Evolutionary conservation across 225 moss, liverwort and hornwort genomes (phyloP), one percentile per base, ranked within the genome.

Genomic region (Marchantia polymorpha): DNA sequence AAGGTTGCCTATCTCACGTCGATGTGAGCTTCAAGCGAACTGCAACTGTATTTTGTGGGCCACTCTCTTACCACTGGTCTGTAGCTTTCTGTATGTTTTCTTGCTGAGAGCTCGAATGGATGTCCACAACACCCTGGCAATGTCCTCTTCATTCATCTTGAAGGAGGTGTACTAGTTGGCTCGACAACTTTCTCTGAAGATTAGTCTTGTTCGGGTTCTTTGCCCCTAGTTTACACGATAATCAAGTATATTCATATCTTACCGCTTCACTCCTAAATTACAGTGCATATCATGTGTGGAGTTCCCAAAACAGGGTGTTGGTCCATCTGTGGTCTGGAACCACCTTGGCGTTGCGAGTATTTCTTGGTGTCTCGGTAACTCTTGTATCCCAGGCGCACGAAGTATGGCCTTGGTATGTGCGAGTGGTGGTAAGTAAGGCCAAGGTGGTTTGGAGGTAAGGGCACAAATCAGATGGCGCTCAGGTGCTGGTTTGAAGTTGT

Each of bases 191-290:
- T 6, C 30, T 67, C 67, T 25, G 46, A 72, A 23, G 25, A 50
- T 51, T 72, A 72, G 51, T 23, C 0, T 17, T 30, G 23, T 16
- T 73, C 20, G 26, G 52, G 27, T 73, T 52, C 27, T 54, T 54
- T 53, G 23, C 0, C 8, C 52, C 27, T 23, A 49, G 16, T 19
- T 52, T 55, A 27, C 15, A 73, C 8, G 7, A 72, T 3, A 73
- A 12, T 26, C 8, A 9, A 15, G 25, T 16, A 29, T 23, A 3
- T 55, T 51, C 27, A 27, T 73, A 55, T 54, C 25, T 59, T 56
- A 52, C 69, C 26, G 76, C 77, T 61, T 46, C 59, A 69, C 55
- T 59, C 49, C 58, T 81, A 69, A 59, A 76, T 74, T 49, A 64
- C 52, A 51, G 22, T 77, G 69, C 54, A 39, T 67, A 54, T 23